Percentiles rank a stretch among this genome's conserved stretches.
phyloP scores from a whole-genome alignment of 2,329 filamentous ascomycete species.

The Neurospora sp. region DNA sequence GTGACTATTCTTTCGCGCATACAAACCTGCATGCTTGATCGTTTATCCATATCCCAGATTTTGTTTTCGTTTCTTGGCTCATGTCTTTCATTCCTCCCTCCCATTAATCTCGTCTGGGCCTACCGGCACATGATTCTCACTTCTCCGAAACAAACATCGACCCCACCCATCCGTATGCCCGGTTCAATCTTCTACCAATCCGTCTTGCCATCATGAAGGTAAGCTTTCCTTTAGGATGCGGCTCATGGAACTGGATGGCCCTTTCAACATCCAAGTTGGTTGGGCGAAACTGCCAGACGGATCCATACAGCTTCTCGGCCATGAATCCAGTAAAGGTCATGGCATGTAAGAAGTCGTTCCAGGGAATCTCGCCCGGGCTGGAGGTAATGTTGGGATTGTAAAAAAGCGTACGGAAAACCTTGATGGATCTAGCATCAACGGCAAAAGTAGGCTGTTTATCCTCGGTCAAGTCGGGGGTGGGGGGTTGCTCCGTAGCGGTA shows the following conservation, averaged over 20 bases:
- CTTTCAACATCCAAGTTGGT: slow-evolving; percentile 29
- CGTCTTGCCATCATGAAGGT: slow-evolving; percentile 34
- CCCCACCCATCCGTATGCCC: slow-evolving; percentile 40
- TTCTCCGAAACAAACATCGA: slow-evolving; percentile 29
- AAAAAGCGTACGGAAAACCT: slow-evolving; percentile 33
- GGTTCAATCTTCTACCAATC: slow-evolving; percentile 36
- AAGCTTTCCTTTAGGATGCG: slow-evolving; percentile 45
- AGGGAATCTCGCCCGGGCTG: slow-evolving; percentile 37
- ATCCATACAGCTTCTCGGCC: slow-evolving; percentile 48
- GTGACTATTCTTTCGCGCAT: not conserved
- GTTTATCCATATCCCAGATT: not conserved
- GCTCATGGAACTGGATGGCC: slow-evolving; percentile 51
- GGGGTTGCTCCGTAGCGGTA: not conserved
- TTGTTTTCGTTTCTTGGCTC: not conserved
- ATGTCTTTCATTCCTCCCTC: not conserved
- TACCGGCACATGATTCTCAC: not conserved
- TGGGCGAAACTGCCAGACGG: slow-evolving; percentile 49
- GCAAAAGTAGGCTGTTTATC: slow-evolving; percentile 5
- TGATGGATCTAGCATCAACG: slow-evolving; percentile 23
- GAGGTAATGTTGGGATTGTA: slow-evolving; percentile 21
- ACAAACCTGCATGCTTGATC: not conserved
- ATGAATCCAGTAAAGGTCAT: slow-evolving; percentile 39
- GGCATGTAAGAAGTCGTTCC: slow-evolving; percentile 43
- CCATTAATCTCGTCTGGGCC: not conserved
- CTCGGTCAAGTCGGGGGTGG: not conserved